These are phyloP conservation scores for Nissolia schottii DNA, from an alignment of 306 rosid species.

Conservation along the genomic window DNA sequence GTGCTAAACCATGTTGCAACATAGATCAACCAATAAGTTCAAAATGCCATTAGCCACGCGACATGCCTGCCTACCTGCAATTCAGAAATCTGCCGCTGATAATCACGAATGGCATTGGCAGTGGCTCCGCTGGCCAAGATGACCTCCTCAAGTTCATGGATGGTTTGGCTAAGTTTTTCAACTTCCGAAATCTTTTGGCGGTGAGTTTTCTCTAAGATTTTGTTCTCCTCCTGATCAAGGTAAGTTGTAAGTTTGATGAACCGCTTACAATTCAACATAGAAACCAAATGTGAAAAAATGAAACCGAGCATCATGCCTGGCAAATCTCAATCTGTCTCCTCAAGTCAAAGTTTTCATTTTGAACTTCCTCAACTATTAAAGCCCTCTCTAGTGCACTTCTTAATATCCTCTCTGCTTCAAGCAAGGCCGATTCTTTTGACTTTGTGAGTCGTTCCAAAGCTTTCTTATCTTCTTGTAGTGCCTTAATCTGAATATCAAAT, in stretches of 20 bases:
- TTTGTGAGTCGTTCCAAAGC: constrained; percentile 79
- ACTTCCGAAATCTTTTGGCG: constrained; percentile 89
- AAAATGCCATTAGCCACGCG: not conserved
- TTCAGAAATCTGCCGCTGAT: constrained; percentile 62
- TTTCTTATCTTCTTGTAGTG: constrained; percentile 82
- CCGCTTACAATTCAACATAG: not conserved
- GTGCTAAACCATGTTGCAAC: constrained; percentile 17
- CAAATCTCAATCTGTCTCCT: constrained; percentile 97
- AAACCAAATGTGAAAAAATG: constrained; percentile 1
- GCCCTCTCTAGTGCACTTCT: constrained; percentile 88
- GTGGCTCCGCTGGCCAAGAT: constrained; percentile 70
- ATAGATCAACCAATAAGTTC: not conserved
- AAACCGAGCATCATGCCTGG: constrained; percentile 55
- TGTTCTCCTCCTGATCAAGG: constrained; percentile 85
- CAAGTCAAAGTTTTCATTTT: constrained; percentile 82
- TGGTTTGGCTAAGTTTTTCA: constrained; percentile 87
- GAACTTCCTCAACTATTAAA: constrained; percentile 95
- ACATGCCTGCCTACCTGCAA: constrained; percentile 54
- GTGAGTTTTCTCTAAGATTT: constrained; percentile 77
- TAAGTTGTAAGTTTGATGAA: constrained; percentile 8
- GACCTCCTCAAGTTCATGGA: constrained; percentile 83
- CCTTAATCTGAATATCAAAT: constrained; percentile 44
- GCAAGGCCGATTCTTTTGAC: constrained; percentile 80
- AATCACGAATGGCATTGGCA: constrained; percentile 74
- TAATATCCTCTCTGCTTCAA: constrained; percentile 87